Base-by-base conservation (phyloP, 1,139 yeast genomes). In the Suhomyces anneliseae region DNA sequence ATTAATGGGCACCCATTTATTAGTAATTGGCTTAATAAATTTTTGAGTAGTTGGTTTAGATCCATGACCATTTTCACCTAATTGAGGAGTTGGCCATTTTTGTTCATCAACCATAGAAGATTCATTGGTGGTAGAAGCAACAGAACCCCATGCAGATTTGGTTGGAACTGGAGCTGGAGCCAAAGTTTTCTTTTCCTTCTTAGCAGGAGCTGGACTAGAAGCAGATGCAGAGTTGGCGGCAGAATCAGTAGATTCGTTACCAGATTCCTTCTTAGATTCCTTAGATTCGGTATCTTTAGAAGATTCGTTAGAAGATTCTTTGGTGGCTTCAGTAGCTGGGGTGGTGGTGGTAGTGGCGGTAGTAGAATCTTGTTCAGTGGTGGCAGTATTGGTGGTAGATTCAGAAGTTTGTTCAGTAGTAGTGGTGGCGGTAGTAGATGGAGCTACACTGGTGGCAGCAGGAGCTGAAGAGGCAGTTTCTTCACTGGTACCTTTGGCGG, bases 1-100 rank as follows among this genome's bases (percentile, higher is more conserved):
- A 55, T 82, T 80, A 62, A 85, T 83, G n/a, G 96, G 96, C 40
- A 88, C 87, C 96, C 96, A 90, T 67, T 89, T 89, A 59, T 86
- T 90, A 55, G 84, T 82, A 54, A 85, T 82, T 34, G 87, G 77
- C 54, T 74, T 80, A 54, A 72, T 69, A 56, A 74, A 72, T 56
- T 83, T 78, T 51, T 78, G 79, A 46, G 68, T 71, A 24, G 71
- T 65, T 19, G 70, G 64, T 42, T 67, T 64, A 26, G 66, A 55
- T 34, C 62, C 59, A 49, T 62, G 61, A 47, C 60, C 64, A 48
- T 58, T 50, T 39, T 60, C 65, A 40, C 54, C 64, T 44, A 46
- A 46, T 27, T 43, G 50, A 29, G 87, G 83, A 39, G 84, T 76
- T 41, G 88, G 85, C 87, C 88, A 78, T 60, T 76, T 79, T 48